phyloP scores from a whole-genome alignment of 441 rosid species.

The Mallotus japonicus region DNA sequence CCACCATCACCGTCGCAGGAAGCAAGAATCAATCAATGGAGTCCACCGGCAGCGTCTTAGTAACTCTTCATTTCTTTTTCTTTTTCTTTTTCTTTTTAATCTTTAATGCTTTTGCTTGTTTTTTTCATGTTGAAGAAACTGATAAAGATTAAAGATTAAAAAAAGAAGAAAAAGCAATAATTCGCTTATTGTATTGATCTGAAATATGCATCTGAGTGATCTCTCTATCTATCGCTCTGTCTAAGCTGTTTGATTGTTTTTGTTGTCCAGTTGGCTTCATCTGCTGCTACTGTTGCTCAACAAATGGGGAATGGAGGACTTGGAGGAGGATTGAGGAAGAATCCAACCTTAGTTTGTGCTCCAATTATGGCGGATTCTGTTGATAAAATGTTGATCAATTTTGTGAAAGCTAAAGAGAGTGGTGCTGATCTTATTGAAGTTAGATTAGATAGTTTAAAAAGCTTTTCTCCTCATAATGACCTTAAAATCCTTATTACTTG shows the following conservation, averaged over 20 bases:
- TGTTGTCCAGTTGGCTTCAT: constrained; percentile 39
- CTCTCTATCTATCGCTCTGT: not conserved
- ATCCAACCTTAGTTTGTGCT: constrained; percentile 71
- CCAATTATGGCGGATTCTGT: constrained; percentile 75
- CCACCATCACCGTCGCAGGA: not conserved
- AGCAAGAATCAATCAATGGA: constrained; percentile 20
- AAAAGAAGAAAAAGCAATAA: not conserved
- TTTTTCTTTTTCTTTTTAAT: not conserved
- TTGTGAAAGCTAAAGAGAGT: constrained; percentile 52
- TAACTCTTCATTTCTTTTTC: not conserved
- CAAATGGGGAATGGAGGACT: constrained; percentile 29
- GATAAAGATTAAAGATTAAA: not conserved
- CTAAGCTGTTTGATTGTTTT: not conserved
- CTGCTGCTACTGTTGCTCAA: constrained; percentile 25
- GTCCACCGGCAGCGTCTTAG: constrained; percentile 25
- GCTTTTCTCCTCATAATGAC: constrained; percentile 45
- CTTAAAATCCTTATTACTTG: constrained; percentile 45
- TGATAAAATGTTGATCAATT: constrained; percentile 50
- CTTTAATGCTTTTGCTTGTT: too few relatives aligned
- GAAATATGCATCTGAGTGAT: not conserved
- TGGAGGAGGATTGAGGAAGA: constrained; percentile 31
- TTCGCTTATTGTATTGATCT: not conserved
- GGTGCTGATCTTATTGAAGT: constrained; percentile 92
- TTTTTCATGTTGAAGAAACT: too few relatives aligned
- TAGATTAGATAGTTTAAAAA: constrained; percentile 67